A percentile compares a stretch with the other conserved stretches of the same genome.
phyloP scores from a whole-genome alignment of 306 rosid genomes.

The Benincasa hispida region DNA sequence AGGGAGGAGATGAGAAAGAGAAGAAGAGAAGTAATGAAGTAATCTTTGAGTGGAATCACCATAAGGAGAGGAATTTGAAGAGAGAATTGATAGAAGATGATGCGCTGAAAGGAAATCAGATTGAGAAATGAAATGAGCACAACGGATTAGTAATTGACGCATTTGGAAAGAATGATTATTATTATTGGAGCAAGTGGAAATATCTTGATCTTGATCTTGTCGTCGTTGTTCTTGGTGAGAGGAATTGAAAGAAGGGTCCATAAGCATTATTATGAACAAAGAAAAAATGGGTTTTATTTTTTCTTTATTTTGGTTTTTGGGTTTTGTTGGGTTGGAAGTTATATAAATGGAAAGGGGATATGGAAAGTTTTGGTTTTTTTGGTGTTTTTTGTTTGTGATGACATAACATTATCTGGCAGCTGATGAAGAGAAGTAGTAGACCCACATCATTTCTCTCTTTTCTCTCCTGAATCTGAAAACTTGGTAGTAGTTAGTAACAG shows the following conservation, averaged over 20 bases:
- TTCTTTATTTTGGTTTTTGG: too few species aligned
- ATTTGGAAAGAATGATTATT: slow-evolving; percentile 1
- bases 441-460: not conserved
- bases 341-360: not conserved
- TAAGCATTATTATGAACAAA: not conserved
- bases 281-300: too few species aligned
- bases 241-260: slow-evolving; percentile 4
- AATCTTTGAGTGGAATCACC: slow-evolving; percentile 36
- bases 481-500: slow-evolving; percentile 6
- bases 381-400: not conserved
- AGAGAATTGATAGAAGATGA: slow-evolving; percentile 25
- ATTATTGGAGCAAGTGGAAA: too few species aligned
- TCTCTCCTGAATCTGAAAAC: not conserved
- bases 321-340: not conserved
- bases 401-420: not conserved
- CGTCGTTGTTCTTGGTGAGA: not conserved
- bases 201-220: too few species aligned
- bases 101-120: slow-evolving; percentile 29
- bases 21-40: slow-evolving; percentile 26
- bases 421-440: not conserved
- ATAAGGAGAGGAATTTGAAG: slow-evolving; percentile 23
- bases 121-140: slow-evolving; percentile 30
- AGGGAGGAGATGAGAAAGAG: slow-evolving; percentile 28
- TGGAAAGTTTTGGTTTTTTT: not conserved
- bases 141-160: slow-evolving; percentile 31